Conservation (phyloP, 2,329 filamentous ascomycete species). For the Botryotinia narcissicola region DNA sequence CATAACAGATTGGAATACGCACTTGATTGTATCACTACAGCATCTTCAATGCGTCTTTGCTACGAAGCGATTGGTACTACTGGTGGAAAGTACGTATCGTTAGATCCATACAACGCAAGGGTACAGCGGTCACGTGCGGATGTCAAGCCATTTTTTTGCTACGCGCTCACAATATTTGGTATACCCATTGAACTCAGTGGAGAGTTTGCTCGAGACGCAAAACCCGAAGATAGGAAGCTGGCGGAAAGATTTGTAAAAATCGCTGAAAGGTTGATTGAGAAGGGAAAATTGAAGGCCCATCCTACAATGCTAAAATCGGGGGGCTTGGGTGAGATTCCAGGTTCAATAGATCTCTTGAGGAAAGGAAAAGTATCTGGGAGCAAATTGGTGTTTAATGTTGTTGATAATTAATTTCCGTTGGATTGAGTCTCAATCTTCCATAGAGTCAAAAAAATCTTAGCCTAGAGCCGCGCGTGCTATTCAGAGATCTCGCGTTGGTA, state of each 20-base stretch:
- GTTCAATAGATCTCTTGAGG: slow-evolving; percentile 12
- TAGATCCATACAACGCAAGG: slow-evolving; percentile 23
- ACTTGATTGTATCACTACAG: slow-evolving; percentile 43
- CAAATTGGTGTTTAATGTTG: slow-evolving; percentile 1
- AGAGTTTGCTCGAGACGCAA: slow-evolving; percentile 13
- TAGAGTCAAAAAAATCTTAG: no score
- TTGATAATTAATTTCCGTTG: background rate
- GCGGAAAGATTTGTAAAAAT: slow-evolving; percentile 9
- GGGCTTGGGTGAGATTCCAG: background rate
- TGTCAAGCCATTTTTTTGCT: slow-evolving; percentile 7
- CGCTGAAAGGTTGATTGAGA: slow-evolving; percentile 3
- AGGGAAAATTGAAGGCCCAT: slow-evolving; percentile 8
- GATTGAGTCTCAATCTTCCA: background rate
- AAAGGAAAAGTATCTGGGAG: slow-evolving; percentile 11
- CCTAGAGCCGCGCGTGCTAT: background rate
- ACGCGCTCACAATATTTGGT: slow-evolving; percentile 11
- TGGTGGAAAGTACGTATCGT: slow-evolving; percentile 35
- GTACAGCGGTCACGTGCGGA: slow-evolving; percentile 7
- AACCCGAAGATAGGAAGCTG: slow-evolving; percentile 14
- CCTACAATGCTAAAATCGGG: slow-evolving; percentile 4
- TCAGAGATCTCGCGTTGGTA: background rate
- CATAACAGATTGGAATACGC: slow-evolving; percentile 40
- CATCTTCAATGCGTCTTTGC: slow-evolving; percentile 39
- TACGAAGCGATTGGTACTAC: slow-evolving; percentile 41
- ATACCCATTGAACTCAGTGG: slow-evolving; percentile 7